Percentiles rank a stretch among this genome's conserved stretches.
These are phyloP conservation scores for Jatropha multifida DNA, from an alignment of 441 rosid species.

Conservation along the genomic window DNA sequence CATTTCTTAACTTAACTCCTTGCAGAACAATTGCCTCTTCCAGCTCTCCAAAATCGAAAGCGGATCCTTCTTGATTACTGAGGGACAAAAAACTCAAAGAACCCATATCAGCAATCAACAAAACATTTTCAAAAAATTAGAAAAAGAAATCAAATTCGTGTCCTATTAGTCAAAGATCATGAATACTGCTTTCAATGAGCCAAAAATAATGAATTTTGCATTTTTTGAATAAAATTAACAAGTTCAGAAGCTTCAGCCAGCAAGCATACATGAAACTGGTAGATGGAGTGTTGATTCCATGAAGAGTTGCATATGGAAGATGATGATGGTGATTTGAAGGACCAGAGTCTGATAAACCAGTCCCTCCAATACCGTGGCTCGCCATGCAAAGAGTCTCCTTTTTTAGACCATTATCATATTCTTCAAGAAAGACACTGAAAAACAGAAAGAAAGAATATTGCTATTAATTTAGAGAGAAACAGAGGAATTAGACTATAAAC, in stretches of 20 bases:
- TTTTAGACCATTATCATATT: slow-evolving; percentile 37
- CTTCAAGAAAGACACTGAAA: slow-evolving; percentile 26
- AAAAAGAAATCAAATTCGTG: background rate
- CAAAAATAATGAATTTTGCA: background rate
- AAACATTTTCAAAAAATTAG: background rate
- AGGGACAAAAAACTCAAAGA: slow-evolving; percentile 14
- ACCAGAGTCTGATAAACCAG: slow-evolving; percentile 62
- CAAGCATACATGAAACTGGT: slow-evolving; percentile 46
- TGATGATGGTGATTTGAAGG: slow-evolving; percentile 54
- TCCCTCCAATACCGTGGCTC: slow-evolving; percentile 71
- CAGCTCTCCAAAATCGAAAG: slow-evolving; percentile 94
- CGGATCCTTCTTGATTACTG: slow-evolving; percentile 80
- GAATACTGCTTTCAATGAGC: background rate
- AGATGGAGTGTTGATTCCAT: slow-evolving; percentile 64
- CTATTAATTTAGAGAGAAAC: slow-evolving; percentile 27
- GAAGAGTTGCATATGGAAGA: slow-evolving; percentile 66
- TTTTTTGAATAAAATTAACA: background rate
- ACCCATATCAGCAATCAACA: slow-evolving; percentile 16
- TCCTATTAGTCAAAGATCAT: too few species aligned
- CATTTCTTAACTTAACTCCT: slow-evolving; percentile 77
- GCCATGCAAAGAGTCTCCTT: slow-evolving; percentile 56
- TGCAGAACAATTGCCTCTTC: slow-evolving; percentile 94
- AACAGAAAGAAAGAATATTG: background rate
- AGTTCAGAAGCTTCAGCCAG: background rate
- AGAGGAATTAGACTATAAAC: background rate